A percentile compares a stretch with the other conserved stretches of the same genome.
Conservation (phyloP, 108 stramenopile genomes). For the Nitzschia sp. region DNA sequence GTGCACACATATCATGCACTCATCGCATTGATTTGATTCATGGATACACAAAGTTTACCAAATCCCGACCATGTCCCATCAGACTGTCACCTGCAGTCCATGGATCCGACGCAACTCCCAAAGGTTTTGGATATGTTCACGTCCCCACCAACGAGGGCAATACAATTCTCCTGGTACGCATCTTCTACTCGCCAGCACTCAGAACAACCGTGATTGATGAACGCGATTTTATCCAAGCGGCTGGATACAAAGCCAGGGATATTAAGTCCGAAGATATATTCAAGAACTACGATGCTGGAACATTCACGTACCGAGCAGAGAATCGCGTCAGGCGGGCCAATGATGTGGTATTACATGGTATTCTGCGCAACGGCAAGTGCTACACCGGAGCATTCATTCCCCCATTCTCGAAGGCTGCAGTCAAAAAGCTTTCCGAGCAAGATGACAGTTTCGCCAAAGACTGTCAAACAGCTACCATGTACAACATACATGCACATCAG, state of each 20-base stretch:
- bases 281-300: not conserved
- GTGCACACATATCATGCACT: no score
- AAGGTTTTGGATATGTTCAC: no score
- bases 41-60: no score
- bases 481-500: not conserved
- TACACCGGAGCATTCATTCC: not conserved
- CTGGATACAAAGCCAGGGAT: not conserved
- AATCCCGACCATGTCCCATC: no score
- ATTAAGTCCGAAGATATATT: not conserved
- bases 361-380: no score
- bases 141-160: not conserved
- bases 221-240: not conserved
- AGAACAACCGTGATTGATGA: not conserved
- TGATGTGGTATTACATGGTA: no score
- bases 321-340: not conserved
- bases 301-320: not conserved
- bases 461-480: not conserved
- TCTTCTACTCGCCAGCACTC: not conserved
- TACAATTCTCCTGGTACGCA: not conserved
- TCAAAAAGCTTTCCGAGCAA: not conserved
- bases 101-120: no score
- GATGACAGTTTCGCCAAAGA: not conserved
- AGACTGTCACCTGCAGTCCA: no score
- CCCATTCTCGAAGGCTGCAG: not conserved
- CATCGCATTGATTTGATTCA: no score